Percentiles rank a stretch among this genome's conserved stretches.
Evolutionary conservation across 2,329 filamentous ascomycete genomes (phyloP).

Genomic region (Penicillium expansum): DNA sequence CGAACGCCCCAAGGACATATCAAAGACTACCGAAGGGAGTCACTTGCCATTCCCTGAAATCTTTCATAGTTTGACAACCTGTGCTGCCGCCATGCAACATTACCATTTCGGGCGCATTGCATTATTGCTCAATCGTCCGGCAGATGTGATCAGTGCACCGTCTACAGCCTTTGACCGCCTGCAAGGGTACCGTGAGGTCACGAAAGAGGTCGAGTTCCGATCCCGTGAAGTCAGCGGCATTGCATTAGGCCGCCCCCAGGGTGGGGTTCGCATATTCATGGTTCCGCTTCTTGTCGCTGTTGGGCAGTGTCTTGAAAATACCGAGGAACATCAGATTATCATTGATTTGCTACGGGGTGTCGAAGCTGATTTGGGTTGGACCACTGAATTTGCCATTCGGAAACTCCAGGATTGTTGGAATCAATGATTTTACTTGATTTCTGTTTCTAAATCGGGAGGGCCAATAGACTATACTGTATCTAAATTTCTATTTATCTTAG

Average conservation of each 20-base stretch:
- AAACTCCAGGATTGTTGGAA: constrained; percentile 44
- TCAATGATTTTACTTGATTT: constrained; percentile 10
- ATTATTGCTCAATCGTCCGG: constrained; percentile 59
- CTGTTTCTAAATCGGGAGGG: neutral
- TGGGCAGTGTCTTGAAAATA: constrained; percentile 56
- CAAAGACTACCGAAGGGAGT: constrained; percentile 32
- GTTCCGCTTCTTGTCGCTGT: constrained; percentile 60
- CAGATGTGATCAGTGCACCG: constrained; percentile 53
- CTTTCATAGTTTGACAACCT: constrained; percentile 61
- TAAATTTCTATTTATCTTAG: neutral
- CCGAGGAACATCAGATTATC: constrained; percentile 53
- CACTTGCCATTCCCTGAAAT: constrained; percentile 51
- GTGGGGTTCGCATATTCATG: constrained; percentile 57
- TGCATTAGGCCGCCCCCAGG: constrained; percentile 54
- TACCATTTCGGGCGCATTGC: constrained; percentile 65
- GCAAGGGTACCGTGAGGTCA: constrained; percentile 56
- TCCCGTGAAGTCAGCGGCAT: constrained; percentile 60
- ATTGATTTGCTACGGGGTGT: constrained; percentile 55
- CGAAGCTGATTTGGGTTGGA: constrained; percentile 61
- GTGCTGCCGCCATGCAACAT: constrained; percentile 62
- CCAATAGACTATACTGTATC: neutral
- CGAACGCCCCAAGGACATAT: constrained; percentile 36
- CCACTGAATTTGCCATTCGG: constrained; percentile 55
- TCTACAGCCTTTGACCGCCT: constrained; percentile 55
- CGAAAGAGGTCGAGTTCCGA: constrained; percentile 55